These are phyloP conservation scores for Oldenlandia corymbosa DNA, from an alignment of 257 asterid species.

Conservation along the genomic window DNA sequence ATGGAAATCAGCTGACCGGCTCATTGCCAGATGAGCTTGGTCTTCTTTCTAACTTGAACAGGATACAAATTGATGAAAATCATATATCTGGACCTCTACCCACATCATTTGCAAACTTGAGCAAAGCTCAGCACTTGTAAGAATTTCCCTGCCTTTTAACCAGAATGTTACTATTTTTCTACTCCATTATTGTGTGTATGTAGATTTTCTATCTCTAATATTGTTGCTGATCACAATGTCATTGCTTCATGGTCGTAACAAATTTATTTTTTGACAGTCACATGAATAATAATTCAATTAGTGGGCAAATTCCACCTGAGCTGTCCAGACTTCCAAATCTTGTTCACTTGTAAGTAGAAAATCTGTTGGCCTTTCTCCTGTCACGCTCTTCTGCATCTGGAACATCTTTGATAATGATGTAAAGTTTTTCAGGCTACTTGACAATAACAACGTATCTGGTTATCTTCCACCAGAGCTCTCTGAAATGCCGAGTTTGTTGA, in stretches of 20 bases:
- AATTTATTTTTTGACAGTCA: conserved; percentile 54
- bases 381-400: conserved; percentile 6
- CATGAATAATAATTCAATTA: conserved; percentile 93
- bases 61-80: conserved; percentile 94
- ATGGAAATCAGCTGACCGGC: conserved; percentile 88
- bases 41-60: conserved; percentile 63
- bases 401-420: conserved; percentile 13
- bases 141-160: conserved; percentile 17
- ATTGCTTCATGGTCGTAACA: conserved; percentile 19
- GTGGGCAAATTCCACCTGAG: conserved; percentile 80
- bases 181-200: neutral
- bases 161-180: conserved; percentile 2
- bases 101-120: conserved; percentile 67
- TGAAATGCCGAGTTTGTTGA: conserved; percentile 47
- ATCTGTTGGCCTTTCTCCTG: neutral
- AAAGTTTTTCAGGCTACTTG: conserved; percentile 71
- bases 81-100: conserved; percentile 84
- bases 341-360: conserved; percentile 80
- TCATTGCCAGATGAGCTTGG: conserved; percentile 94
- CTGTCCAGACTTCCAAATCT: conserved; percentile 77
- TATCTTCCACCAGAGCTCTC: conserved; percentile 79
- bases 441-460: conserved; percentile 91
- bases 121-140: conserved; percentile 63
- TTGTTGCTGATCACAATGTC: neutral
- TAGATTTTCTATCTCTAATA: neutral